Base-by-base conservation (phyloP, 2,329 filamentous ascomycete species). In the Apiospora rasikravindrae region DNA sequence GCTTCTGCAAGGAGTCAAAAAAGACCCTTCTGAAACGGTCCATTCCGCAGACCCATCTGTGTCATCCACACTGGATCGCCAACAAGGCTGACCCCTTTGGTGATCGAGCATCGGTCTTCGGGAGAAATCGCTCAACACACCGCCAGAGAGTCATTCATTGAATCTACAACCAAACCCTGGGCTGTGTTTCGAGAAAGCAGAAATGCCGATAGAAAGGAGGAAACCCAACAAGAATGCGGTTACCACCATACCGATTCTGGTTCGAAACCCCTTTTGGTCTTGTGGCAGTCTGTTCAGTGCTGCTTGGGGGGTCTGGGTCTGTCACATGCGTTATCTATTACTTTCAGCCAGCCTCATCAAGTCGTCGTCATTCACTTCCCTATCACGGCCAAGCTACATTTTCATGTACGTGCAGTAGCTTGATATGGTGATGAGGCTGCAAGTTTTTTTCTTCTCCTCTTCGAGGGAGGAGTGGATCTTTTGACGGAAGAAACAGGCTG, bases 11-110 rank as follows among this genome's bases (percentile, higher is more conserved):
- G 57, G 57, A 64, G 57, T 19, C 8, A 49, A 29, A 49, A 49
- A 49, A 47, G 44, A 37, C 67, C 44, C 67, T 69, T 45, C 67
- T 69, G 67, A 69, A 69, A 69, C 67, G 67, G 67, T 69, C 67
- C 67, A 69, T 69, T 49, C 67, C 67, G 44, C 44, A 49, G 67
- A 49, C 47, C 67, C 67, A 69, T 69, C 26, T 19, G 44, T 69
- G 26, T 49, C 44, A 49, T 33, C 67, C 44, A 69, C 67, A 49
- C 47, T 14, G 47, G 67, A 69, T 69, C 67, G 67, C 44, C 47
- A 40, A 49, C 67, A 69, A 69, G 67, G 67, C 67, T 69, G 67
- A 49, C 67, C 57, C 57, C 57, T 64, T 69, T 47, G 67, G 33
- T 49, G 67, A 69, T 69, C 67, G 67, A 47, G 37, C 40, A 47